These are phyloP conservation scores for Yarrowia sp. DNA, from an alignment of 805 yeast genomes.

Conservation along the genomic window DNA sequence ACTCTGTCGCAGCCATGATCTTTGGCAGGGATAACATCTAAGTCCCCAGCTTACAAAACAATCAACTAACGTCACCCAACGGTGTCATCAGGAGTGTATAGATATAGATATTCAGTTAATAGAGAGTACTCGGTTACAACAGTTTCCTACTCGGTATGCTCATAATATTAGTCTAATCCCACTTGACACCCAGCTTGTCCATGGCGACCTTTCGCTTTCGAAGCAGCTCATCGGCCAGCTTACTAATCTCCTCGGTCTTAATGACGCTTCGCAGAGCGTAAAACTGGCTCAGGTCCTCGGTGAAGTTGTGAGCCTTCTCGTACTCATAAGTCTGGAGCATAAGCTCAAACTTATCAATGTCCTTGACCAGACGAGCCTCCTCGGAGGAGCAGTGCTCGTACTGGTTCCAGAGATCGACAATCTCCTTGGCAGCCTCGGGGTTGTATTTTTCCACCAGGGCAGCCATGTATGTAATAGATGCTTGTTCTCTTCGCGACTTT, in stretches of 20 bases:
- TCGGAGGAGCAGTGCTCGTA: constrained; percentile 82
- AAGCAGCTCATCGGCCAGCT: constrained; percentile 68
- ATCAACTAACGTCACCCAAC: background rate
- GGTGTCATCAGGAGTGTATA: background rate
- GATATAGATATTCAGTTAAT: constrained; percentile 16
- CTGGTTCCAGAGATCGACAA: constrained; percentile 80
- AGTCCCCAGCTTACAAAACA: background rate
- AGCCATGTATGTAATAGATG: constrained; percentile 71
- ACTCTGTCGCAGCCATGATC: constrained; percentile 80
- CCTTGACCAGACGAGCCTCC: constrained; percentile 92
- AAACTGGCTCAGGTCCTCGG: constrained; percentile 71
- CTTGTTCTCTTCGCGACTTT: constrained; percentile 81
- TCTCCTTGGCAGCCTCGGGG: constrained; percentile 64
- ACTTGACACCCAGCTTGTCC: constrained; percentile 43
- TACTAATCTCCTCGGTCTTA: constrained; percentile 72
- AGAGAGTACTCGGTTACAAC: background rate
- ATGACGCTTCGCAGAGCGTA: constrained; percentile 66
- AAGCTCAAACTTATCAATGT: constrained; percentile 88
- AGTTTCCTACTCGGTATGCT: too few relatives aligned
- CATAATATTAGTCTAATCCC: constrained; percentile 5
- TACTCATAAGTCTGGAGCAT: constrained; percentile 65
- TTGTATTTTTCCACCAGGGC: constrained; percentile 71
- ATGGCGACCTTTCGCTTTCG: constrained; percentile 56
- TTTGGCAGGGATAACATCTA: constrained; percentile 87
- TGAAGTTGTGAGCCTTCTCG: constrained; percentile 67